These are phyloP conservation scores for Solanum acaule DNA, from an alignment of 257 asterid species.

Conservation along the genomic window DNA sequence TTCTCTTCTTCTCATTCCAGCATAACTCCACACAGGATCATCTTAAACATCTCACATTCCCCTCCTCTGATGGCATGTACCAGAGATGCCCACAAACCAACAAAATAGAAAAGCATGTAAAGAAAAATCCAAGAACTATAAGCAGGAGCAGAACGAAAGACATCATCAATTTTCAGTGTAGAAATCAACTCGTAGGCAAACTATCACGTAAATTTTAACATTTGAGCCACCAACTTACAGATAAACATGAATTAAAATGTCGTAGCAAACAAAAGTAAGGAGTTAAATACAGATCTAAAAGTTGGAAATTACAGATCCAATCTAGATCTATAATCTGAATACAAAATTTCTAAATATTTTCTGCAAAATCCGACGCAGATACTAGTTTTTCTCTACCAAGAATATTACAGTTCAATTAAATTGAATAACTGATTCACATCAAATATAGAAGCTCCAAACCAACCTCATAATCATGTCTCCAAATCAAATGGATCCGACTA, in stretches of 20 bases:
- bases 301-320: constrained; percentile 17
- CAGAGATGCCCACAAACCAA: background rate
- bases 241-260: background rate
- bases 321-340: constrained; percentile 1
- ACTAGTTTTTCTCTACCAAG: background rate
- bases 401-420: background rate
- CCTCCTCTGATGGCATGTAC: background rate
- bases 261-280: background rate
- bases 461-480: constrained; percentile 7
- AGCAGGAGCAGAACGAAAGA: background rate
- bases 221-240: background rate
- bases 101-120: background rate
- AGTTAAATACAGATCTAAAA: background rate
- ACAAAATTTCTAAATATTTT: constrained; percentile 6
- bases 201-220: background rate
- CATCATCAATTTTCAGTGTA: background rate
- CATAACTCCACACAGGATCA: background rate
- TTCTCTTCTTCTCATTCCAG: background rate
- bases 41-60: background rate
- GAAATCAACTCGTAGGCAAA: background rate
- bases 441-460: constrained; percentile 5
- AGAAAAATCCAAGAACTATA: background rate
- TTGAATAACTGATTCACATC: background rate
- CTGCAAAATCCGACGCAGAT: constrained; percentile 8
- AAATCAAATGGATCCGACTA: constrained; percentile 15